Conservation (phyloP, 805 yeast genomes). For the Yamadazyma ubonensis region DNA sequence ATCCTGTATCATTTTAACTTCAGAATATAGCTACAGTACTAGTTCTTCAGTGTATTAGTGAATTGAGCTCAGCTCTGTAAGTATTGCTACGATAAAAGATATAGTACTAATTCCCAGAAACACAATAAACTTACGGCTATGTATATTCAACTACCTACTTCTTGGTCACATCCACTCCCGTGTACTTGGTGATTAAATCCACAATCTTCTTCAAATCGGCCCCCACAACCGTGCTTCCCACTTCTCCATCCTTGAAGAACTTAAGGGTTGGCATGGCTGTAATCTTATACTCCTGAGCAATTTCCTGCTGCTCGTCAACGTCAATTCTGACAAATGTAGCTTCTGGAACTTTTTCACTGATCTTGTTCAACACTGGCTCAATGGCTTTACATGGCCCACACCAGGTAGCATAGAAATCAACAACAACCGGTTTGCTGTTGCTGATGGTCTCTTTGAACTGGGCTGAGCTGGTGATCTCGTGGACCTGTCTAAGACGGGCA, state of each 20-base stretch:
- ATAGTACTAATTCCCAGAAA: too few species aligned
- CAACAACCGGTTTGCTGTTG: slow-evolving; percentile 29
- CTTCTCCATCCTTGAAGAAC: slow-evolving; percentile 58
- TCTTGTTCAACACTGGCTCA: slow-evolving; percentile 35
- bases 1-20: too few species aligned
- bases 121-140: background rate
- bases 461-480: slow-evolving; percentile 27
- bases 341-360: slow-evolving; percentile 38
- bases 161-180: slow-evolving; percentile 25
- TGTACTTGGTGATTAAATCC: slow-evolving; percentile 26
- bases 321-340: slow-evolving; percentile 69
- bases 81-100: too few species aligned
- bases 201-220: slow-evolving; percentile 50
- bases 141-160: slow-evolving; percentile 12
- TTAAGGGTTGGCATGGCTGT: slow-evolving; percentile 78
- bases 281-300: slow-evolving; percentile 60
- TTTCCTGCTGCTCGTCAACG: slow-evolving; percentile 60
- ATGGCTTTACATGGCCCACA: slow-evolving; percentile 47
- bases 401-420: slow-evolving; percentile 46
- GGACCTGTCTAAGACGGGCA: slow-evolving; percentile 23
- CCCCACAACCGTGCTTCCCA: slow-evolving; percentile 60
- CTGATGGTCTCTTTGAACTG: slow-evolving; percentile 26
- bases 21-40: too few species aligned
- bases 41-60: too few species aligned
- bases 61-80: too few species aligned